Conservation (phyloP, 2,329 filamentous ascomycete species). For the Pseudocercospora vitis region DNA sequence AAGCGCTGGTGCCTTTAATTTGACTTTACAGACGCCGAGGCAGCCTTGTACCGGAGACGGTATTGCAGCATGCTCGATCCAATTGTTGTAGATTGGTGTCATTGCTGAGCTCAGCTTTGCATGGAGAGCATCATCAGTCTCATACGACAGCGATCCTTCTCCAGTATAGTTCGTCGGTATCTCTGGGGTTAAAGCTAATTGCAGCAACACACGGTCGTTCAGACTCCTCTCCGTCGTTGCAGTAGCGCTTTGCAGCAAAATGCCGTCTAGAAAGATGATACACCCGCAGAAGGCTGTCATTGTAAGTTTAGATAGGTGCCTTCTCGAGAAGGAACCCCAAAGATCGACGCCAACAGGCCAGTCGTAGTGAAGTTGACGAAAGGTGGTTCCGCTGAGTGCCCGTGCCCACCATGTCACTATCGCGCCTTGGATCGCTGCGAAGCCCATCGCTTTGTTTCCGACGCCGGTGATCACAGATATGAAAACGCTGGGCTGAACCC, state of each 20-base stretch:
- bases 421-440: conserved; percentile 12
- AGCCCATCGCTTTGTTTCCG: conserved; percentile 14
- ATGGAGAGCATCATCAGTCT: neutral
- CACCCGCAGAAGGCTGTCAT: conserved; percentile 9
- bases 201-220: conserved; percentile 1
- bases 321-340: conserved; percentile 1
- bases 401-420: conserved; percentile 16
- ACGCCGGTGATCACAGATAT: conserved; percentile 13
- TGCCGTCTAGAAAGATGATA: conserved; percentile 10
- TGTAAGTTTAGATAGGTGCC: neutral
- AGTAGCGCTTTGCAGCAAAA: conserved; percentile 11
- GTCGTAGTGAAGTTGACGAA: neutral
- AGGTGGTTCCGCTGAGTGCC: conserved; percentile 7
- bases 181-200: neutral
- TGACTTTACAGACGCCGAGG: neutral
- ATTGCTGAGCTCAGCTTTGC: neutral
- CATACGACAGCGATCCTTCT: neutral
- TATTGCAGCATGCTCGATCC: neutral
- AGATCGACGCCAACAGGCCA: conserved; percentile 9
- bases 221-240: neutral
- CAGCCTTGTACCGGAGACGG: conserved; percentile 1
- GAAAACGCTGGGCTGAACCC: conserved; percentile 12
- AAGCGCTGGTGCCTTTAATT: neutral
- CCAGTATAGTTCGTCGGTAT: conserved; percentile 13
- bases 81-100: neutral